These are phyloP conservation scores for Irpex sp. DNA, from an alignment of 1,284 basidiomycete genomes.

Conservation along the genomic window DNA sequence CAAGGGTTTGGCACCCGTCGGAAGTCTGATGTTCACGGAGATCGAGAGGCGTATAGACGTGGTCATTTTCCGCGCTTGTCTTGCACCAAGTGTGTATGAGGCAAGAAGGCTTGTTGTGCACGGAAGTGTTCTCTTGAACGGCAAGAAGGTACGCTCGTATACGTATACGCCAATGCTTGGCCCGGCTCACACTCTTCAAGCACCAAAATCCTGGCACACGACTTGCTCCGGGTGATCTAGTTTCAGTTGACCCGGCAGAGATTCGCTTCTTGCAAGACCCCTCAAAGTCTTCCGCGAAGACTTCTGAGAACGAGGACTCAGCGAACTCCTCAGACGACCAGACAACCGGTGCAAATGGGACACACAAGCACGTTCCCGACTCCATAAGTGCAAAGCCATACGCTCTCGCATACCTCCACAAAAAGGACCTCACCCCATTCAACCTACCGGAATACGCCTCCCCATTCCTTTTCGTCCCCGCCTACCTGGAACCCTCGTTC, in stretches of 20 bases:
- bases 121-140: conserved; percentile 88
- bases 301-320: conserved; percentile 19
- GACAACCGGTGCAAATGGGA: conserved; percentile 5
- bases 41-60: conserved; percentile 95
- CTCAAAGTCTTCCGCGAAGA: conserved; percentile 14
- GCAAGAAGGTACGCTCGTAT: conserved; percentile 64
- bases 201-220: conserved; percentile 86
- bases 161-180: neutral
- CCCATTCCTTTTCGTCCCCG: conserved; percentile 93
- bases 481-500: conserved; percentile 92
- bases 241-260: conserved; percentile 81
- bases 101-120: conserved; percentile 85
- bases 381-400: neutral
- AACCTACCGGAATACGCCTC: conserved; percentile 84
- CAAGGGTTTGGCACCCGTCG: conserved; percentile 74
- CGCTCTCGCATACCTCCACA: neutral
- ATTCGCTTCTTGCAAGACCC: conserved; percentile 71
- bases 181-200: conserved; percentile 35
- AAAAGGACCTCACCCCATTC: conserved; percentile 63
- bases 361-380: conserved; percentile 11
- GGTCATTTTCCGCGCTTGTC: conserved; percentile 88
- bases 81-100: conserved; percentile 88
- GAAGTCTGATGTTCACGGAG: conserved; percentile 88
- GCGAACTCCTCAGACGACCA: conserved; percentile 7
- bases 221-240: conserved; percentile 91